Percentiles rank a stretch among this genome's conserved stretches.
Conservation (phyloP, 441 rosid genomes). For the Euphorbia celastroides region DNA sequence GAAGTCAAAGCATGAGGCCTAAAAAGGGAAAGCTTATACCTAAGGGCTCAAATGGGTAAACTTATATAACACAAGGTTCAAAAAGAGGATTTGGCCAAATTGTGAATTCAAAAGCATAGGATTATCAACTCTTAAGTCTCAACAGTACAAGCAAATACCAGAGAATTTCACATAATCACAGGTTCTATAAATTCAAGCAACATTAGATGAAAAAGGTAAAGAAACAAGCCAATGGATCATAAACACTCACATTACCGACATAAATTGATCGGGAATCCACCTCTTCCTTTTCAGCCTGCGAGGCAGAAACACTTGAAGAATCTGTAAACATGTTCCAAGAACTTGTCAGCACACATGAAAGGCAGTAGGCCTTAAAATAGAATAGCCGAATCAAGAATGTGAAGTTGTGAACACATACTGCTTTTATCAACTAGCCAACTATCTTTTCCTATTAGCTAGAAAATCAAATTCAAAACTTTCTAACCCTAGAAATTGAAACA, state of each 20-base stretch:
- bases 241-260: slow-evolving; percentile 62
- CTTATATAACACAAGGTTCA: too few relatives aligned
- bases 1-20: too few relatives aligned
- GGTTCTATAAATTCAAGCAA: background rate
- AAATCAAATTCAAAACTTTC: background rate
- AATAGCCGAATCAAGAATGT: background rate
- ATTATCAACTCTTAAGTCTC: too few relatives aligned
- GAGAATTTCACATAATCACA: slow-evolving; percentile 1
- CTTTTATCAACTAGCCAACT: background rate
- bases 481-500: too few relatives aligned
- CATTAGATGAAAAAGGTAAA: background rate
- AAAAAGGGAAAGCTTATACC: too few relatives aligned
- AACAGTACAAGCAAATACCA: slow-evolving; percentile 1
- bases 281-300: slow-evolving; percentile 56
- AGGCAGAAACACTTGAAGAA: slow-evolving; percentile 43
- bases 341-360: slow-evolving; percentile 19
- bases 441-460: background rate
- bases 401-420: background rate
- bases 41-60: too few relatives aligned
- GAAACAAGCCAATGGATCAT: slow-evolving; percentile 18
- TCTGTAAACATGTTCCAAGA: slow-evolving; percentile 28
- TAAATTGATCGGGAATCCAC: slow-evolving; percentile 58
- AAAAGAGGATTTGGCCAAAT: too few relatives aligned
- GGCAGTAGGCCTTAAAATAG: background rate
- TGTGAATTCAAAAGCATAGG: too few relatives aligned